Percentiles rank a stretch among this genome's conserved stretches.
Evolutionary conservation across 805 yeast species (phyloP).

Genomic region (Metschnikowia chrysomelidarum): DNA sequence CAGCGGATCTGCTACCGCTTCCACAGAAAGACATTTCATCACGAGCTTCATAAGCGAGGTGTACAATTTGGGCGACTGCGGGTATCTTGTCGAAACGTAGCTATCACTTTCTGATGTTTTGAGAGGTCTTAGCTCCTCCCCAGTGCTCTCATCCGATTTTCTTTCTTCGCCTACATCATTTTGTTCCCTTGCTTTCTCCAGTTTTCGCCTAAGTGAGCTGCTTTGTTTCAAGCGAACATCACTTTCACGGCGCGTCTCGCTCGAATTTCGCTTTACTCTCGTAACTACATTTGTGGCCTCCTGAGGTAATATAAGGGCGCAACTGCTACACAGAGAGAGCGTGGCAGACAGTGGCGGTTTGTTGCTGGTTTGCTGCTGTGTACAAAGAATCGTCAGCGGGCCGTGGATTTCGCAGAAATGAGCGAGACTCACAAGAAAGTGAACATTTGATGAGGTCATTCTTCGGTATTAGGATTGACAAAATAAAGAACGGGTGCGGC

Average conservation of each 20-base stretch:
- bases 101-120: neutral
- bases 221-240: neutral
- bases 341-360: constrained; percentile 39
- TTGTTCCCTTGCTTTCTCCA: no score
- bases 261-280: constrained; percentile 4
- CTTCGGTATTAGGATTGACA: neutral
- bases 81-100: constrained; percentile 61
- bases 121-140: neutral
- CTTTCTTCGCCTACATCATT: no score
- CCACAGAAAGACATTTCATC: constrained; percentile 65
- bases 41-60: constrained; percentile 57
- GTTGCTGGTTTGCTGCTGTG: constrained; percentile 42
- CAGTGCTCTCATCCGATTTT: neutral
- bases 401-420: constrained; percentile 83
- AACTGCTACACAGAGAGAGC: constrained; percentile 57
- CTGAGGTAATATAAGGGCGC: constrained; percentile 53
- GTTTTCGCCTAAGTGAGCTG: neutral
- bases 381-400: constrained; percentile 63
- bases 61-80: constrained; percentile 46
- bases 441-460: constrained; percentile 4
- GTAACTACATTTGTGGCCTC: constrained; percentile 23
- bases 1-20: constrained; percentile 56
- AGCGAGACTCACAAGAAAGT: constrained; percentile 54
- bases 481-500: neutral
- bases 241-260: neutral